Conservation (phyloP, 2,329 filamentous ascomycete species). For the Cladosporium halotolerans region DNA sequence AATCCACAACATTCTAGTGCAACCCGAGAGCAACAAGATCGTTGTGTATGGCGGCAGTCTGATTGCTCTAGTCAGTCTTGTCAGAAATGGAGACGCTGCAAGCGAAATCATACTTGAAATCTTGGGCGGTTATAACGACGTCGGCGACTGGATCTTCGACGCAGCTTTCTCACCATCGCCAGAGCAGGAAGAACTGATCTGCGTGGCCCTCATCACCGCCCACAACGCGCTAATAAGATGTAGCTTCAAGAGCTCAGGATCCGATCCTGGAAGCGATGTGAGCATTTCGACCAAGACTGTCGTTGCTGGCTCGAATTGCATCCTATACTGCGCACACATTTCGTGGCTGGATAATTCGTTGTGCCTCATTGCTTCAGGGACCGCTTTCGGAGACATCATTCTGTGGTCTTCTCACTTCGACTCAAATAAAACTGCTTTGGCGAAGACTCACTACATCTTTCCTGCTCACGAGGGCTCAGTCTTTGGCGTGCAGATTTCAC, state of each 20-base stretch:
- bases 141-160: constrained; percentile 74
- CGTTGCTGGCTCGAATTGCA: constrained; percentile 66
- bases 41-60: constrained; percentile 67
- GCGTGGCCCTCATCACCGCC: constrained; percentile 66
- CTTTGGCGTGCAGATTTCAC: constrained; percentile 79
- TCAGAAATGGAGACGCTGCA: neutral
- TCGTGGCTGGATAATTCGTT: constrained; percentile 52
- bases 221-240: constrained; percentile 68
- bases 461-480: constrained; percentile 83
- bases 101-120: neutral
- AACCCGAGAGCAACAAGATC: constrained; percentile 27
- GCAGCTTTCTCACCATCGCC: constrained; percentile 44
- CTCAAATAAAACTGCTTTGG: constrained; percentile 17
- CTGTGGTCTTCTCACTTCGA: constrained; percentile 65
- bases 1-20: constrained; percentile 64
- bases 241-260: neutral
- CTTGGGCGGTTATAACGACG: constrained; percentile 32
- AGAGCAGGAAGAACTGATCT: neutral
- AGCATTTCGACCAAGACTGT: constrained; percentile 24
- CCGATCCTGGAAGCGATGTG: neutral
- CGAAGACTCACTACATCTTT: constrained; percentile 50
- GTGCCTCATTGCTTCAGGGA: constrained; percentile 77
- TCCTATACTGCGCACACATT: constrained; percentile 79
- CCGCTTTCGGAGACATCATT: constrained; percentile 89
- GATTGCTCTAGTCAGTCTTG: constrained; percentile 28